Evolutionary conservation across 495 filamentous ascomycete species (phyloP).

Genomic region (Neurospora hispaniola): DNA sequence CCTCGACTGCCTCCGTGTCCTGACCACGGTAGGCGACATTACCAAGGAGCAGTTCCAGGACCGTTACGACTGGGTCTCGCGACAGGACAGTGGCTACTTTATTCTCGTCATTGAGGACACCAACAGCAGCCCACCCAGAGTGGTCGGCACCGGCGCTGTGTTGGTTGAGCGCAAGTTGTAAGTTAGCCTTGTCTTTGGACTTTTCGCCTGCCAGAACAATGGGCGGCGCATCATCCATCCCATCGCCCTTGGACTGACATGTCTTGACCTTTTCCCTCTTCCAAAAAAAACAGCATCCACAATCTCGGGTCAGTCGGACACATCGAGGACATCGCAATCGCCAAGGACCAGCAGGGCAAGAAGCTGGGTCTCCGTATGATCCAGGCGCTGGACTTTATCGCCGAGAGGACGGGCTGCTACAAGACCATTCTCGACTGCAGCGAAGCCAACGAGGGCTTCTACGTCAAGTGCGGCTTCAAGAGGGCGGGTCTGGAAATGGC

Average conservation of each 20-base stretch:
- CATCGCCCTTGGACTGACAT: constrained; percentile 1
- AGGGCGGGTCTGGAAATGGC: constrained; percentile 94
- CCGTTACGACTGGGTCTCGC: constrained; percentile 76
- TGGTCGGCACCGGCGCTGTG: constrained; percentile 82
- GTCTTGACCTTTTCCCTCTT: not conserved
- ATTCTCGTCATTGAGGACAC: constrained; percentile 73
- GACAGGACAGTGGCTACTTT: constrained; percentile 73
- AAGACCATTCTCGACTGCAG: constrained; percentile 61
- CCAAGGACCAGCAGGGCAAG: constrained; percentile 90
- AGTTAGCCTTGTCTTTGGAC: constrained; percentile 10
- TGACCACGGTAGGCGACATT: constrained; percentile 90
- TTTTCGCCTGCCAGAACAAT: not conserved
- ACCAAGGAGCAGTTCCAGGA: constrained; percentile 60
- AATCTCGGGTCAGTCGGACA: constrained; percentile 75
- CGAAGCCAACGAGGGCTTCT: constrained; percentile 88
- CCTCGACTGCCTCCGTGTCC: constrained; percentile 79
- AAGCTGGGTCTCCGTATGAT: constrained; percentile 89
- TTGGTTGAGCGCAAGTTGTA: constrained; percentile 82
- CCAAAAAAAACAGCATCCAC: constrained; percentile 45
- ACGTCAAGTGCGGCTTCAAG: constrained; percentile 95
- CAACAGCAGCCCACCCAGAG: constrained; percentile 28
- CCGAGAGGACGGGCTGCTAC: constrained; percentile 78
- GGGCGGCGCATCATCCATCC: not conserved
- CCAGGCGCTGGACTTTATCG: constrained; percentile 84
- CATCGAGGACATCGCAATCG: constrained; percentile 96